Conservation (phyloP, 768 basidiomycete genomes). For the Calocera cornea region DNA sequence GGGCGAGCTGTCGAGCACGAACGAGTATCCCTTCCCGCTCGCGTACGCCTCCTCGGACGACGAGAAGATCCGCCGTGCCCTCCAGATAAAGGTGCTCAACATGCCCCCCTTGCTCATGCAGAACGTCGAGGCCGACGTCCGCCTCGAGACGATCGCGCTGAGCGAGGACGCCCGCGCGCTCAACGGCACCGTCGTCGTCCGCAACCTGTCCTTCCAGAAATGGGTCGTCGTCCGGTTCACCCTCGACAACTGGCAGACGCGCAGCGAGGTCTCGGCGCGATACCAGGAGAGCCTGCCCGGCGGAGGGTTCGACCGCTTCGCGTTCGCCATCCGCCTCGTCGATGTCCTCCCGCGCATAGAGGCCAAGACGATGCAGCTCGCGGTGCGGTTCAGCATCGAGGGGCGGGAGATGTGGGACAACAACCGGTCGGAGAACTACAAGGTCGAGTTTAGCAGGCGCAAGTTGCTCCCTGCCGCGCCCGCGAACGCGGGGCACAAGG, state of each 20-base stretch:
- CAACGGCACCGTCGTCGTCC: constrained; percentile 60
- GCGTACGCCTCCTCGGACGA: constrained; percentile 16
- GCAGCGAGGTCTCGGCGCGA: constrained; percentile 75
- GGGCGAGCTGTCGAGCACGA: constrained; percentile 25
- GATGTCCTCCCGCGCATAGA: constrained; percentile 66
- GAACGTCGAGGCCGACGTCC: constrained; percentile 23
- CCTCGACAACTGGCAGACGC: constrained; percentile 90
- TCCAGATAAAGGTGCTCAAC: constrained; percentile 54
- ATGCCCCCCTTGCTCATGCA: constrained; percentile 35
- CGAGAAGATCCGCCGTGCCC: constrained; percentile 18
- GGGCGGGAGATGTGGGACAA: constrained; percentile 89
- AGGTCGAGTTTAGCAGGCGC: constrained; percentile 45
- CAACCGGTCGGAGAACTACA: constrained; percentile 66
- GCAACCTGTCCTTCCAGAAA: constrained; percentile 80
- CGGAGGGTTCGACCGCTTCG: constrained; percentile 52
- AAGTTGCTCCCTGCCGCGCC: not conserved
- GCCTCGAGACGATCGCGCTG: constrained; percentile 30
- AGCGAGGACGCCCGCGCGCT: constrained; percentile 36
- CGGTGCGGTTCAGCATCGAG: constrained; percentile 50
- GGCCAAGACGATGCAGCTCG: constrained; percentile 69
- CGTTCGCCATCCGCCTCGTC: constrained; percentile 57
- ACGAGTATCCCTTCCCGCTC: constrained; percentile 14
- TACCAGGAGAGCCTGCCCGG: constrained; percentile 35
- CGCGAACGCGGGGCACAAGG: not conserved
- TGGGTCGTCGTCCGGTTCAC: constrained; percentile 83